phyloP scores from a whole-genome alignment of 331 rosid genomes.

The Acacia pycnantha region DNA sequence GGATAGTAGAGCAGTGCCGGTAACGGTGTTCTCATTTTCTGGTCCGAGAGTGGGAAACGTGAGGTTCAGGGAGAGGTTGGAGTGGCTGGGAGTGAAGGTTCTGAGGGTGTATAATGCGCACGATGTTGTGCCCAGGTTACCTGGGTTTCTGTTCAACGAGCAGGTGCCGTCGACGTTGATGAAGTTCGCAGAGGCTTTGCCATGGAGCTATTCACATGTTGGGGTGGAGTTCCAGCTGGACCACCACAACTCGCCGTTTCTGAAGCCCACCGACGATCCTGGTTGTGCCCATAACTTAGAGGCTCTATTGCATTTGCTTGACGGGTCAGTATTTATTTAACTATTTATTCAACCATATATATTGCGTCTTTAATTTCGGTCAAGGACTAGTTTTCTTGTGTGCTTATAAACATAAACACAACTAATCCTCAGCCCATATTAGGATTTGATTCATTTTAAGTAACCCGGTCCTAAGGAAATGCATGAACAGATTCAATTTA shows the following conservation, averaged over 20 bases:
- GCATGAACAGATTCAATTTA: neutral
- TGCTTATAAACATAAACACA: neutral
- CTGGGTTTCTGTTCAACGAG: slow-evolving; percentile 70
- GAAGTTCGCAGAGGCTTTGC: slow-evolving; percentile 58
- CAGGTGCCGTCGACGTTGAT: slow-evolving; percentile 41
- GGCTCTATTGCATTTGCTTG: slow-evolving; percentile 78
- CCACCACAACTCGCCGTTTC: slow-evolving; percentile 62
- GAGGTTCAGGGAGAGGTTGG: slow-evolving; percentile 68
- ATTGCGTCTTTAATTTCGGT: neutral
- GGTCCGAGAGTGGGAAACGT: slow-evolving; percentile 85
- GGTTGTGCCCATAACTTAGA: slow-evolving; percentile 67
- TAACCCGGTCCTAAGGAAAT: neutral
- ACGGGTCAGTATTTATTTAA: slow-evolving; percentile 53
- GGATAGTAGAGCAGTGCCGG: slow-evolving; percentile 44
- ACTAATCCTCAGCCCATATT: neutral
- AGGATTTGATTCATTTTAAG: neutral
- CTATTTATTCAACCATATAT: neutral
- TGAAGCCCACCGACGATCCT: slow-evolving; percentile 56
- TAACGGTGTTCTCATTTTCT: slow-evolving; percentile 59
- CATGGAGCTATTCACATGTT: slow-evolving; percentile 84
- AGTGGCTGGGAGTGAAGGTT: slow-evolving; percentile 63
- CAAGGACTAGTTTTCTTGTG: neutral
- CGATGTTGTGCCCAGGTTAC: slow-evolving; percentile 69
- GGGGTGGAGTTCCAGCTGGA: slow-evolving; percentile 71
- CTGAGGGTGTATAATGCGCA: slow-evolving; percentile 67